Evolutionary conservation across 2,329 filamentous ascomycete species (phyloP).

Genomic region (Curvularia spicifera): DNA sequence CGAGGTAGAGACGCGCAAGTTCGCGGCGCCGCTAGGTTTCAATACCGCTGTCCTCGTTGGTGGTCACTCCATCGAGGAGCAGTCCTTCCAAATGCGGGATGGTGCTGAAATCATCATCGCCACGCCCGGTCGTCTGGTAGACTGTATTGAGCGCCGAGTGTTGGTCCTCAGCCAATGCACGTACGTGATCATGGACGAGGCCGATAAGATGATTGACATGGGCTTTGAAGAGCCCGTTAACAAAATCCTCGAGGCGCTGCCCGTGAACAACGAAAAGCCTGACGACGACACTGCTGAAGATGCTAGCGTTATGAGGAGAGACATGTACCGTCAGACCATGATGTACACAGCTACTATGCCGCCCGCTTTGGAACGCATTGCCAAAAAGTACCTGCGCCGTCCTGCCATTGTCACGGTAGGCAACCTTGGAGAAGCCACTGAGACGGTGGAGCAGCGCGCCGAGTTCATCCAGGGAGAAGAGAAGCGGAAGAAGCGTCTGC

Average conservation of each 20-base stretch:
- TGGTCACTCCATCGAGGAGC: constrained; percentile 93
- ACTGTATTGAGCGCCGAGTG: constrained; percentile 92
- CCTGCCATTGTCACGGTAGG: constrained; percentile 95
- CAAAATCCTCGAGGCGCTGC: constrained; percentile 93
- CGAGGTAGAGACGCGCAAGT: constrained; percentile 90
- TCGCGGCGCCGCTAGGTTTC: constrained; percentile 88
- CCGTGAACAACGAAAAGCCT: constrained; percentile 91
- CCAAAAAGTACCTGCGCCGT: constrained; percentile 92
- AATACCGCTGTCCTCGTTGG: constrained; percentile 97
- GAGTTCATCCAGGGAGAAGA: constrained; percentile 92
- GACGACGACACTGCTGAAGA: constrained; percentile 93
- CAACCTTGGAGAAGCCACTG: constrained; percentile 92
- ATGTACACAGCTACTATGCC: constrained; percentile 99
- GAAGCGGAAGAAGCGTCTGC: constrained; percentile 93
- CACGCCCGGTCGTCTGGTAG: constrained; percentile 95
- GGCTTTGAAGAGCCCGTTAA: constrained; percentile 98
- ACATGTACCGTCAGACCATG: constrained; percentile 95
- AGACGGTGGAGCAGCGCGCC: constrained; percentile 96
- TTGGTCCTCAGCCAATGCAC: constrained; percentile 95
- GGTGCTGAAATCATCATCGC: constrained; percentile 98
- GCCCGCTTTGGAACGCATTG: constrained; percentile 87
- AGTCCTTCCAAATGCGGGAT: constrained; percentile 85
- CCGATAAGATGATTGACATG: constrained; percentile 97
- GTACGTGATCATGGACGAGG: constrained; percentile 99
- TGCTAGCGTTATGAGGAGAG: constrained; percentile 79